Evolutionary conservation across 306 rosid species (phyloP).

Genomic region (Inga laurina): DNA sequence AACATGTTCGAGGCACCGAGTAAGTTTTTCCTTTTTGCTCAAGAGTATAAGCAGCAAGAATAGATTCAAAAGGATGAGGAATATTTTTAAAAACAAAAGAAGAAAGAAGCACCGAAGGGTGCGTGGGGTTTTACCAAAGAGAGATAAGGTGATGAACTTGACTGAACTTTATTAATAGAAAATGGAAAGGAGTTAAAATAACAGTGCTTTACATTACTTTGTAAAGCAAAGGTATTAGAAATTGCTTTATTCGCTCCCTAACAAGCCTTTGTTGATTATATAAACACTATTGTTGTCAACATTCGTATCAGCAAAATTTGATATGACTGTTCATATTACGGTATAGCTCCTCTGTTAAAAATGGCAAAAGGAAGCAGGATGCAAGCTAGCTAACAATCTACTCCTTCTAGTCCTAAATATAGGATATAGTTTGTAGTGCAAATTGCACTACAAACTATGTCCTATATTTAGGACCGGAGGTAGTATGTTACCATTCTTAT

Average conservation of each 20-base stretch:
- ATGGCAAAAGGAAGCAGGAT: conserved; percentile 24
- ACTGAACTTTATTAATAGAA: conserved; percentile 31
- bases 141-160: conserved; percentile 33
- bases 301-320: conserved; percentile 68
- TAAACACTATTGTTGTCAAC: conserved; percentile 58
- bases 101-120: conserved; percentile 11
- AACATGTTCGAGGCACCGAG: too few species aligned
- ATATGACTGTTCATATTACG: conserved; percentile 49
- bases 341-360: conserved; percentile 31
- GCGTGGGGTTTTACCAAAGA: conserved; percentile 29
- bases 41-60: conserved; percentile 41
- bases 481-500: conserved; percentile 23
- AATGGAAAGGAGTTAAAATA: conserved; percentile 39
- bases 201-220: conserved; percentile 37
- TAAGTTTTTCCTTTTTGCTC: conserved; percentile 24
- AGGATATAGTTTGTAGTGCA: too few species aligned
- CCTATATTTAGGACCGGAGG: too few species aligned
- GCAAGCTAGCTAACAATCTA: conserved; percentile 26
- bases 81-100: not conserved
- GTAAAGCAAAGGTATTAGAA: conserved; percentile 45
- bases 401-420: too few species aligned
- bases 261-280: conserved; percentile 39
- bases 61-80: conserved; percentile 55
- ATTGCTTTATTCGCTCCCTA: conserved; percentile 57
- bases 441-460: too few species aligned